phyloP scores from a whole-genome alignment of 2,329 filamentous ascomycete genomes.

The Aureobasidium sp. region DNA sequence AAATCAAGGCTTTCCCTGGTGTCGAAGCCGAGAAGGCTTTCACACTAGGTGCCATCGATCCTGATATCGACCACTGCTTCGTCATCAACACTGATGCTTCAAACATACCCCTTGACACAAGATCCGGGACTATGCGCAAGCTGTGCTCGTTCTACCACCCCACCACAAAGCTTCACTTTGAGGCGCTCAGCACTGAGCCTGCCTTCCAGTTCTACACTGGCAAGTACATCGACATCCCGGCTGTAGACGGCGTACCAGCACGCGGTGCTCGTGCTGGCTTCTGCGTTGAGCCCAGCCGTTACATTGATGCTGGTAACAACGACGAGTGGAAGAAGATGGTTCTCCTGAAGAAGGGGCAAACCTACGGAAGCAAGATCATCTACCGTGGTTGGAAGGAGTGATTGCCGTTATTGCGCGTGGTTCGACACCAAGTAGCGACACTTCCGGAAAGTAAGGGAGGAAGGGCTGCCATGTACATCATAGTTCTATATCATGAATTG shows the following conservation, averaged over 20 bases:
- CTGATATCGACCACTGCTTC: constrained; percentile 87
- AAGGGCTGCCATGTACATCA: background rate
- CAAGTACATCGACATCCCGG: constrained; percentile 68
- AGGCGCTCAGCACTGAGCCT: constrained; percentile 85
- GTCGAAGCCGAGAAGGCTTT: constrained; percentile 61
- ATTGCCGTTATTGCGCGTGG: background rate
- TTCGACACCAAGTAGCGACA: background rate
- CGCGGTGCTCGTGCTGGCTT: constrained; percentile 66
- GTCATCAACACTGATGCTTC: constrained; percentile 58
- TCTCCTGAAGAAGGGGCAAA: constrained; percentile 73
- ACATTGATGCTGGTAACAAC: constrained; percentile 79
- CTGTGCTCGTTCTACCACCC: constrained; percentile 69
- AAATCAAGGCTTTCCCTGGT: constrained; percentile 55
- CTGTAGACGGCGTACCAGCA: constrained; percentile 48
- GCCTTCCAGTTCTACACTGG: constrained; percentile 97
- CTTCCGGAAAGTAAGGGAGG: background rate
- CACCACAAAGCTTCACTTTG: constrained; percentile 66
- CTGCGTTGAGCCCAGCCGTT: constrained; percentile 86
- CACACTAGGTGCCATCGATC: constrained; percentile 59
- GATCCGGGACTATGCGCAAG: constrained; percentile 51
- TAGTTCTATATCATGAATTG: background rate
- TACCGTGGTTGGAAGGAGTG: constrained; percentile 74
- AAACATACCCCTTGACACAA: constrained; percentile 44
- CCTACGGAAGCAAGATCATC: constrained; percentile 71
- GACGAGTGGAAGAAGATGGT: constrained; percentile 72